Percentiles rank a stretch among this genome's conserved stretches.
phyloP scores from a whole-genome alignment of 345 rosid species.

The Citrus australasica region DNA sequence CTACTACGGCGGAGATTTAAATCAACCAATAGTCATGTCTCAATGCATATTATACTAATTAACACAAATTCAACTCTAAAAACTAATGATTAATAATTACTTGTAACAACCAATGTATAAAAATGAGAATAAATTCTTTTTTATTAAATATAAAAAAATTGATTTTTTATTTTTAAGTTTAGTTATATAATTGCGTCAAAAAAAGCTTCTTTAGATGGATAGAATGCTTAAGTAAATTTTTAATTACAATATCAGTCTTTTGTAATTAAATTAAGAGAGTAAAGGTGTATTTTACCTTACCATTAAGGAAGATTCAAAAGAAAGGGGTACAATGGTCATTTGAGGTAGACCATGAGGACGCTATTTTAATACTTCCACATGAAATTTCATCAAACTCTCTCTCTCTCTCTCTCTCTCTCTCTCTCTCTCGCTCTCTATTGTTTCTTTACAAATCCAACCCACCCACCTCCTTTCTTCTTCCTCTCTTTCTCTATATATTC shows the following conservation, averaged over 20 bases:
- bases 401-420: not conserved
- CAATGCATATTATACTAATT: not conserved
- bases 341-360: not conserved
- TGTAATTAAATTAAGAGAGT: too few relatives aligned
- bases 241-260: too few relatives aligned
- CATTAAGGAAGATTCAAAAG: not conserved
- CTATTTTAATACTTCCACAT: constrained; percentile 2
- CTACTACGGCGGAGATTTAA: not conserved
- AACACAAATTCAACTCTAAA: not conserved
- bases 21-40: not conserved
- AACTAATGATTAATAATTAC: not conserved
- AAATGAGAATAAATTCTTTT: too few relatives aligned
- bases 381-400: not conserved
- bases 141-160: too few relatives aligned
- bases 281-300: not conserved
- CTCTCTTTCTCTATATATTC: constrained; percentile 7
- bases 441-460: not conserved
- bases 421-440: too few relatives aligned
- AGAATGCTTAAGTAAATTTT: too few relatives aligned
- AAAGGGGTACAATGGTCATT: constrained; percentile 9
- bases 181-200: too few relatives aligned
- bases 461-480: not conserved
- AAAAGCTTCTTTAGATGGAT: too few relatives aligned
- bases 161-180: too few relatives aligned
- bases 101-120: too few relatives aligned